phyloP scores from a whole-genome alignment of 2,329 filamentous ascomycete species.

The Neofusicoccum parvum region DNA sequence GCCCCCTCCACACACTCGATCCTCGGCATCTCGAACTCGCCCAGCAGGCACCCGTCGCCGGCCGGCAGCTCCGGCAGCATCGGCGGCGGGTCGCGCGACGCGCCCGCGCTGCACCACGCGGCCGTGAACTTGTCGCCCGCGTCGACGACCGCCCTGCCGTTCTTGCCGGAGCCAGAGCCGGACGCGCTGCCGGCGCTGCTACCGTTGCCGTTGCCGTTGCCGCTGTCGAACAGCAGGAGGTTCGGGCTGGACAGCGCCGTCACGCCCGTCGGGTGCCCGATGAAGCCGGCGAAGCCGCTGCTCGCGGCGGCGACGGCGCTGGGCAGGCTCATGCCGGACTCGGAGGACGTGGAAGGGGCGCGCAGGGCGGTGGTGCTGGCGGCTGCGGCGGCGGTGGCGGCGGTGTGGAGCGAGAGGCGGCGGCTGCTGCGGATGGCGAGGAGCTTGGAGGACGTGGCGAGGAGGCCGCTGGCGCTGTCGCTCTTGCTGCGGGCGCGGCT shows the following conservation, averaged over 20 bases:
- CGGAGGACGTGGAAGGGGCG: neutral
- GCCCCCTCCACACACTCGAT: neutral
- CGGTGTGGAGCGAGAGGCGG: neutral
- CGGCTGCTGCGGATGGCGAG: neutral
- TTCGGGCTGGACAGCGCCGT: neutral
- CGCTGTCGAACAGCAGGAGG: neutral
- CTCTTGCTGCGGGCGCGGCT: neutral
- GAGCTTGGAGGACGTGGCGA: neutral
- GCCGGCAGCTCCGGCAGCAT: neutral
- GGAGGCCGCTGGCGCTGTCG: neutral
- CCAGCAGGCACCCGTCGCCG: neutral
- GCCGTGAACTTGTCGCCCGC: neutral
- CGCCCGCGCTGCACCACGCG: neutral
- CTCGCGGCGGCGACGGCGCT: neutral
- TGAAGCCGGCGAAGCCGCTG: neutral
- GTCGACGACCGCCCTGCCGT: neutral
- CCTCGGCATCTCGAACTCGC: neutral
- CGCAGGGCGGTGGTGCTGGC: neutral
- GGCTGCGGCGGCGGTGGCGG: neutral
- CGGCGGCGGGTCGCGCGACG: neutral
- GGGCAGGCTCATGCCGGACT: conserved; percentile 3
- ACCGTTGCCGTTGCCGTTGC: neutral
- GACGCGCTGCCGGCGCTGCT: too few species aligned
- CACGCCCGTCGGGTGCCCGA: neutral
- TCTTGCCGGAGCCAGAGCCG: too few species aligned